Base-by-base conservation (phyloP, 2,329 filamentous ascomycete genomes). In the Fusarium pseudonygamai region DNA sequence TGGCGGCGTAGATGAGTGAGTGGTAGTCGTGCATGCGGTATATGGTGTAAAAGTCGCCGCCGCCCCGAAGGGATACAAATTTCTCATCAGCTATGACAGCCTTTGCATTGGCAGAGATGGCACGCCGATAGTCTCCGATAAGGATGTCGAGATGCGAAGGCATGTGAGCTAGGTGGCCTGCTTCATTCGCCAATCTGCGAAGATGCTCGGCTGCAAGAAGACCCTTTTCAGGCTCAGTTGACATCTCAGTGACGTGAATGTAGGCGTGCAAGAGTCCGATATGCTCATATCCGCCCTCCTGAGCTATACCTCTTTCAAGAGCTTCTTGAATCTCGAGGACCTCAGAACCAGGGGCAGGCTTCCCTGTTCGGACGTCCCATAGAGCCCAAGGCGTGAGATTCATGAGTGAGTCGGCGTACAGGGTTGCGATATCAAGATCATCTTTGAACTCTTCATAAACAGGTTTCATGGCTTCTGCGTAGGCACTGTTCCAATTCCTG, bases 171-270 rank as follows among this genome's bases (percentile, higher is more conserved):
- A 93, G 82, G 78, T 94, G 92, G 2, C 91, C 92, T 1, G 89
- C 87, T 77, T 93, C 91, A 0, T 91, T 91, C 0, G 91, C 87
- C 7, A 93, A 83, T n/a, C 84, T 84, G 39, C 91, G 88, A 13
- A 94, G 84, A 24, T 84, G 81, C 75, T 93, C 88, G 7, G 91
- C 91, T 0, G 87, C 84, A 1, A 86, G 80, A 4, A 93, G 78
- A 0, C 90, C 92, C 6, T 81, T 78, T 77, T 93, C 92, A 0
- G 92, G 92, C 28, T 77, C 72, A 3, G 60, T 63, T 0, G 92
- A 94, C 92, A 94, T 94, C 78, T 95, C 93, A 85, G 93, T 92
- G 7, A 93, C 86, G 75, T 94, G 92, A 43, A 94, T 93, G 79
- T 95, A 95, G 37, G 94, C 82, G 79, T 95, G 93, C 11, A 94